These are phyloP conservation scores for Calonectria hongkongensis DNA, from an alignment of 2,329 filamentous ascomycete species.

Conservation along the genomic window DNA sequence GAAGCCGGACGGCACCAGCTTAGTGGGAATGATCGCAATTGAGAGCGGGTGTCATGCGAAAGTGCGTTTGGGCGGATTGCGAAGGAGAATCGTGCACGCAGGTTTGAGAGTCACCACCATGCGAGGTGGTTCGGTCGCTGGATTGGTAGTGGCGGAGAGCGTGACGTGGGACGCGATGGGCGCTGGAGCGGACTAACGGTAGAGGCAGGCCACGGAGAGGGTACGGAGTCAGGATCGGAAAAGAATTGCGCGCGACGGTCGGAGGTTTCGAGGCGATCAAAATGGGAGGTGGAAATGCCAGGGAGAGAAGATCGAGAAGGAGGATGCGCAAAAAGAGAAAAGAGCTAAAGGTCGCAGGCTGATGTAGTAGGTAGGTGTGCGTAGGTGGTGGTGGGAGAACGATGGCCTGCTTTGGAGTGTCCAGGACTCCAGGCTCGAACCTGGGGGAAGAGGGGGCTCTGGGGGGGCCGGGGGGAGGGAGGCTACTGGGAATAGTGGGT, in stretches of 20 bases:
- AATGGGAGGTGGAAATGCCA: conserved; percentile 16
- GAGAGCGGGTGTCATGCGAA: conserved; percentile 52
- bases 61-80: conserved; percentile 36
- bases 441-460: conserved; percentile 39
- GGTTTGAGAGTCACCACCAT: conserved; percentile 27
- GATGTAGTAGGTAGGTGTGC: conserved; percentile 33
- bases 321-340: conserved; percentile 34
- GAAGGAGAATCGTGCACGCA: conserved; percentile 33
- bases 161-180: conserved; percentile 52
- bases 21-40: conserved; percentile 54
- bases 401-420: conserved; percentile 38
- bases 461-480: conserved; percentile 19
- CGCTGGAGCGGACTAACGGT: conserved; percentile 46
- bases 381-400: conserved; percentile 34
- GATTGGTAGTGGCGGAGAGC: conserved; percentile 39
- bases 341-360: conserved; percentile 39
- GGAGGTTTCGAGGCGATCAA: conserved; percentile 18
- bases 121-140: conserved; percentile 43
- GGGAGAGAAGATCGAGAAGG: conserved; percentile 24
- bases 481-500: conserved; percentile 38
- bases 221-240: conserved; percentile 15
- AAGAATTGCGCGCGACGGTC: conserved; percentile 1
- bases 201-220: conserved; percentile 41
- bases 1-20: conserved; percentile 61
- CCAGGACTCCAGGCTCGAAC: conserved; percentile 41